Evolutionary conservation across 139 green algal genomes (phyloP).

Genomic region (Astrephomene gubernaculifera): DNA sequence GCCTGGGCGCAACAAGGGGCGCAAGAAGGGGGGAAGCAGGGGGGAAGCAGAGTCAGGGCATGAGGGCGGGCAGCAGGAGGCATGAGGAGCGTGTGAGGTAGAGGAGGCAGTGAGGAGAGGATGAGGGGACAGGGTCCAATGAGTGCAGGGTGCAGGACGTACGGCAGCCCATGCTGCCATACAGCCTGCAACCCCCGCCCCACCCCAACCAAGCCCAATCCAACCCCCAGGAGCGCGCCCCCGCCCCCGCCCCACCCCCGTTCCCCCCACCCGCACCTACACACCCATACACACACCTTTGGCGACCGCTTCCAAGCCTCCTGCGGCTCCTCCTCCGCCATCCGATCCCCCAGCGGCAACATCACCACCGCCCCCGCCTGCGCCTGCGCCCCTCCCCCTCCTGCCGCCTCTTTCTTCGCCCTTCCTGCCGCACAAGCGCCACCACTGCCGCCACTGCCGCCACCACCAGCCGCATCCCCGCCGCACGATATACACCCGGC

Average conservation of each 20-base stretch:
- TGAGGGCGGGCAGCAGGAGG: neutral
- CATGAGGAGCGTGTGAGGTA: neutral
- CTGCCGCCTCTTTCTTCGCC: too few relatives aligned
- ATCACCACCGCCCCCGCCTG: neutral
- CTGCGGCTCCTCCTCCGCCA: neutral
- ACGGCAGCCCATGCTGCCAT: too few relatives aligned
- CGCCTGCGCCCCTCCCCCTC: too few relatives aligned
- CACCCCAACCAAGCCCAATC: neutral
- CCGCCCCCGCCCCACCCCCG: neutral
- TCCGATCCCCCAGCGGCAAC: constrained; percentile 18
- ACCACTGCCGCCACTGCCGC: too few relatives aligned
- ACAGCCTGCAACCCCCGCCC: neutral
- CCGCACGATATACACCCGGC: too few relatives aligned
- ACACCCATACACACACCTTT: neutral
- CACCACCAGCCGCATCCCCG: too few relatives aligned
- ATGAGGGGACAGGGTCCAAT: too few relatives aligned
- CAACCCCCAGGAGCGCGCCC: neutral
- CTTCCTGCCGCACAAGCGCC: too few relatives aligned
- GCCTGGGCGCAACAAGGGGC: too few relatives aligned
- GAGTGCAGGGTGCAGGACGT: too few relatives aligned
- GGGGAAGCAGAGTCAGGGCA: neutral
- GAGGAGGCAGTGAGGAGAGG: too few relatives aligned
- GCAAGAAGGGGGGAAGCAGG: too few relatives aligned
- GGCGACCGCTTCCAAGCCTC: neutral
- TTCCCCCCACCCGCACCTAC: neutral